Evolutionary conservation across 2,329 filamentous ascomycete species (phyloP), one percentile per base, ranked within the genome.

Genomic region (Calonectria multiphialidica): DNA sequence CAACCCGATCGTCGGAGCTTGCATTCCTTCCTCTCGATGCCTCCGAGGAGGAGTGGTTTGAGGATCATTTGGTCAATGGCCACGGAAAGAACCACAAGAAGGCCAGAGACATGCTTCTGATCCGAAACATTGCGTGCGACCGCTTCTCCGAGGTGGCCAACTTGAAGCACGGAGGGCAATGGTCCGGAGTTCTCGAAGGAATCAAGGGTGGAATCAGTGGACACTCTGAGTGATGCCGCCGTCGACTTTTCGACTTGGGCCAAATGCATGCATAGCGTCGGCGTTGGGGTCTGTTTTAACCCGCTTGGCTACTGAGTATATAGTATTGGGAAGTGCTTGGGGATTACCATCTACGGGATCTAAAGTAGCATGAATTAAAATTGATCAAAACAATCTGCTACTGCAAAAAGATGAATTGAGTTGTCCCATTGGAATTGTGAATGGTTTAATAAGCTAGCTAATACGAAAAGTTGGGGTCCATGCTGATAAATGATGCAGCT

Each of bases 41-140:
- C 1, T 86, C 90, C 21, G 95, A 98, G 80, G 94, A 96, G 80
- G 81, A 80, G 5, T 96, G 94, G 93, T 91, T 97, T 73, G 91
- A 93, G 75, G 90, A 93, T 30, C 93, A 89, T 70, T 84, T 97
- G 44, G 86, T 90, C 0, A 85, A 86, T 5, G 93, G 93, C 13
- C 90, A 91, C 53, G 93, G 93, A 2, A 91, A 90, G 78, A 88
- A 86, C 49, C 84, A 93, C 9, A 90, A 89, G 74, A 90, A 90
- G 28, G 91, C 93, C 4, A 92, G 90, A 80, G 94, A 96, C 77
- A 94, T 93, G 0, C 86, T 95, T 1, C 87, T 95, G 76, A 93
- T 95, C 88, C 90, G 94, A 76, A 90, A 89, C 73, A 91, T 97
- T 73, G 91, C 92, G 1, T 92, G 88, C 13, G 93, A 94, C 15